Conservation (phyloP, 805 yeast genomes). For the Lachancea dasiensis region DNA sequence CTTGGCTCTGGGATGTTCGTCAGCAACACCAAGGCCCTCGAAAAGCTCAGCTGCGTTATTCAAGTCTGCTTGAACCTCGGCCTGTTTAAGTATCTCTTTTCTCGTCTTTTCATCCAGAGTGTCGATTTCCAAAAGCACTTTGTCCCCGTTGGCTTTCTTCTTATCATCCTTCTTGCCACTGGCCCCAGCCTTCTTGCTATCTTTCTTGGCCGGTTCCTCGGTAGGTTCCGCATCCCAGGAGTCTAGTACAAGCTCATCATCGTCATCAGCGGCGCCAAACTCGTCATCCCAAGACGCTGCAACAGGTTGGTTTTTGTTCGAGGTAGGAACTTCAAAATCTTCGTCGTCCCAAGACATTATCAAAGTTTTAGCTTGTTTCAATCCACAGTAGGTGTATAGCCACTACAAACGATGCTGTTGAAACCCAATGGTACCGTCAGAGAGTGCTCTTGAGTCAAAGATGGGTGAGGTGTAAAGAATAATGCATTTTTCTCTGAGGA, state of each 20-base stretch:
- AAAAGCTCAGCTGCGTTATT: constrained; percentile 90
- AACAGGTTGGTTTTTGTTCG: constrained; percentile 42
- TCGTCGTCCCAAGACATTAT: constrained; percentile 75
- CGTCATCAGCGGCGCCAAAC: constrained; percentile 34
- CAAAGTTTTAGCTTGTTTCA: neutral
- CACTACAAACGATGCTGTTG: no score
- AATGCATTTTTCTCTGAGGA: no score
- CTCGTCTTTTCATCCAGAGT: constrained; percentile 68
- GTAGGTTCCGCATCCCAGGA: constrained; percentile 78
- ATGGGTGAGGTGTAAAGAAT: no score
- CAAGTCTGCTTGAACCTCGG: constrained; percentile 79
- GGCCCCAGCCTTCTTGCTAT: constrained; percentile 34
- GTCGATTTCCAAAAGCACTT: constrained; percentile 52
- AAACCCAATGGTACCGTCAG: no score
- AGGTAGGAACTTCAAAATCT: constrained; percentile 68
- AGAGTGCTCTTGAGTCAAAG: no score
- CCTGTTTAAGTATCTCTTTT: constrained; percentile 65
- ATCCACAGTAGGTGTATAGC: neutral
- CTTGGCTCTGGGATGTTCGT: constrained; percentile 41
- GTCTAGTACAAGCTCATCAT: constrained; percentile 71
- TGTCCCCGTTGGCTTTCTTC: constrained; percentile 35
- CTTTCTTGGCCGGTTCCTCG: constrained; percentile 42
- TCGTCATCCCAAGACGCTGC: constrained; percentile 81
- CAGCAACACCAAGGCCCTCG: constrained; percentile 58
- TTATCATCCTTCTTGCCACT: constrained; percentile 24